A percentile compares a stretch with the other conserved stretches of the same genome.
Evolutionary conservation across 2,329 filamentous ascomycete genomes (phyloP).

Genomic region (Aspergillus uvarum): DNA sequence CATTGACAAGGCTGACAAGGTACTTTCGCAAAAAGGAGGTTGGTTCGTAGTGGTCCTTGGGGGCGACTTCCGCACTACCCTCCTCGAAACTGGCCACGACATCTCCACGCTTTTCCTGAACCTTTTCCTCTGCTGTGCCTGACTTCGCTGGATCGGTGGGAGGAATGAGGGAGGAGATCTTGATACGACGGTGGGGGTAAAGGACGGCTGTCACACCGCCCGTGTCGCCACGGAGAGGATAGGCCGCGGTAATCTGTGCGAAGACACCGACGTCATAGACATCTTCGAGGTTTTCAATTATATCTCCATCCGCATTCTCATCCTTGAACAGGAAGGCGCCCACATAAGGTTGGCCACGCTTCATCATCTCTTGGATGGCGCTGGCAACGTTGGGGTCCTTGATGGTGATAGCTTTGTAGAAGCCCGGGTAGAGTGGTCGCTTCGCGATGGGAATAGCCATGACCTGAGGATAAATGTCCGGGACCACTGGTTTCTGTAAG

Average conservation of each 20-base stretch:
- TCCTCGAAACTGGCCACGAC: conserved; percentile 98
- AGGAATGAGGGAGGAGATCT: conserved; percentile 78
- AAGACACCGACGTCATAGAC: conserved; percentile 97
- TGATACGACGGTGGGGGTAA: conserved; percentile 93
- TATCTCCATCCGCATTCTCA: conserved; percentile 87
- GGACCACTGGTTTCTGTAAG: conserved; percentile 82
- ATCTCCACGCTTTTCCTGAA: conserved; percentile 77
- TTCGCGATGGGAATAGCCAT: conserved; percentile 96
- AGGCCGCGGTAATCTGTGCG: conserved; percentile 94
- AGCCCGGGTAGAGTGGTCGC: conserved; percentile 90
- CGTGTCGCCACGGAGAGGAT: conserved; percentile 80
- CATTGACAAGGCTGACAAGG: conserved; percentile 89
- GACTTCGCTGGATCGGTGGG: conserved; percentile 51
- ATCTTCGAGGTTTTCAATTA: conserved; percentile 85
- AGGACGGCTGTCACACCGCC: conserved; percentile 86
- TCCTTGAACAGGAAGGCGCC: conserved; percentile 97
- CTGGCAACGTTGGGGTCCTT: conserved; percentile 86
- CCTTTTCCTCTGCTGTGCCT: conserved; percentile 38
- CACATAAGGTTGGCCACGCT: conserved; percentile 94
- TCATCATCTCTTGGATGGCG: conserved; percentile 94
- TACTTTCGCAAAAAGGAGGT: conserved; percentile 90
- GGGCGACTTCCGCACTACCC: conserved; percentile 60
- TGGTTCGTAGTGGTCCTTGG: conserved; percentile 69
- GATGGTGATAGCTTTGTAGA: conserved; percentile 98
- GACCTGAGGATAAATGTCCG: conserved; percentile 95